phyloP scores from a whole-genome alignment of 2,329 filamentous ascomycete genomes.

The Aureobasidium zeae region DNA sequence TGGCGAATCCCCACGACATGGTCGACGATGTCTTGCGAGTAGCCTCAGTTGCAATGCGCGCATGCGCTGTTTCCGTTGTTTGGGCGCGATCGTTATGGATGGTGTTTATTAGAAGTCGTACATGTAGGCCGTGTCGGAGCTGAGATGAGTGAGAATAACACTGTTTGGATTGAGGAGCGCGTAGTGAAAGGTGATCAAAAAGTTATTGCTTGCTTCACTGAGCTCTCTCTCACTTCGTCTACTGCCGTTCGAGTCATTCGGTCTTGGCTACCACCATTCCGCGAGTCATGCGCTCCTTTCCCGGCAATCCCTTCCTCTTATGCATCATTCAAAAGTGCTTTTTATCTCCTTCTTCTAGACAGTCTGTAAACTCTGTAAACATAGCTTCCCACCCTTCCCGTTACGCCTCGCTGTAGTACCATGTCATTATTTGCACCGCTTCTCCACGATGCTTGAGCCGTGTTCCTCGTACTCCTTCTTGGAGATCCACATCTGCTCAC shows the following conservation, averaged over 20 bases:
- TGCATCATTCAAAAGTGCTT: no score
- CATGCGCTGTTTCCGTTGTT: no score
- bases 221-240: not conserved
- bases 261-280: not conserved
- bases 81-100: no score
- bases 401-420: constrained; percentile 4
- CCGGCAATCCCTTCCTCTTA: no score
- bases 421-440: constrained; percentile 68
- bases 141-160: not conserved
- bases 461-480: constrained; percentile 98
- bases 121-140: not conserved
- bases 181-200: not conserved
- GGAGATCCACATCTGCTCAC: constrained; percentile 75
- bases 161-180: not conserved
- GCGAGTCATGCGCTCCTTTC: not conserved
- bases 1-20: constrained; percentile 59
- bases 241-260: not conserved
- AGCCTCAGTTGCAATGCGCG: not conserved
- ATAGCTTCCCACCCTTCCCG: no score
- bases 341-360: not conserved
- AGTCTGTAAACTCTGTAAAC: no score
- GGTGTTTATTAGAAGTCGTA: no score
- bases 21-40: constrained; percentile 15
- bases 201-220: not conserved
- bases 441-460: constrained; percentile 81